Evolutionary conservation across 805 yeast genomes (phyloP), one percentile per base, ranked within the genome.

Genomic region (Wickerhamiella occidentalis): DNA sequence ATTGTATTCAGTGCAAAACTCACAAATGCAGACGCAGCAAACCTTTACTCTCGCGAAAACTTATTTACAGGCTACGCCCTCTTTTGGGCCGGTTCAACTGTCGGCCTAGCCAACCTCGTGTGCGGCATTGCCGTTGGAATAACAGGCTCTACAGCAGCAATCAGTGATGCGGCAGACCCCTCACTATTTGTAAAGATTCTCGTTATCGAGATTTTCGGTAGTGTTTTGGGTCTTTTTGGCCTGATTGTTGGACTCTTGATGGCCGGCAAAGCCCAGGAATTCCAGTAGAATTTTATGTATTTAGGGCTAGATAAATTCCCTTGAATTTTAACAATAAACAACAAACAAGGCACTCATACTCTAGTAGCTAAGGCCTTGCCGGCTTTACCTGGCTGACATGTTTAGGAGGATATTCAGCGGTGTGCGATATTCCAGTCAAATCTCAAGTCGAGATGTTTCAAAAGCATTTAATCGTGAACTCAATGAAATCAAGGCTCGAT

Each of bases 71-170:
- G 98, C 6, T 92, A 79, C 64, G 79, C 97, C 6, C 73, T 92
- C 54, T 92, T 92, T 67, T 92, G 98, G 98, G 98, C 96, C 22
- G 98, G 98, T 25, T 63, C 88, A 47, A 92, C 98, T 4, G 98
- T 92, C 45, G 98, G 98, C 36, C 64, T 85, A 28, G 80, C 94
- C 60, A 92, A 92, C 68, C 76, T 92, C 65, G 82, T 92, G 52
- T 92, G 98, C 75, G 98, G 98, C 71, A 73, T 92, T 50, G 90
- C 96, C 3, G 98, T 92, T 45, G 98, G 98, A 55, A 75, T 92
- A 54, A 92, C 98, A 13, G 98, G 98, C 45, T 81, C 97, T 22
- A 92, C 96, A n/a, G 98, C 97, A 30, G 98, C 98, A 37, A 78
- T 92, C 54, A 79, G 94, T 40, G 98, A 92, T 68, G 98, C 98